These are phyloP conservation scores for Tolypocladium ovalisporum DNA, from an alignment of 2,329 filamentous ascomycete genomes.

Conservation along the genomic window DNA sequence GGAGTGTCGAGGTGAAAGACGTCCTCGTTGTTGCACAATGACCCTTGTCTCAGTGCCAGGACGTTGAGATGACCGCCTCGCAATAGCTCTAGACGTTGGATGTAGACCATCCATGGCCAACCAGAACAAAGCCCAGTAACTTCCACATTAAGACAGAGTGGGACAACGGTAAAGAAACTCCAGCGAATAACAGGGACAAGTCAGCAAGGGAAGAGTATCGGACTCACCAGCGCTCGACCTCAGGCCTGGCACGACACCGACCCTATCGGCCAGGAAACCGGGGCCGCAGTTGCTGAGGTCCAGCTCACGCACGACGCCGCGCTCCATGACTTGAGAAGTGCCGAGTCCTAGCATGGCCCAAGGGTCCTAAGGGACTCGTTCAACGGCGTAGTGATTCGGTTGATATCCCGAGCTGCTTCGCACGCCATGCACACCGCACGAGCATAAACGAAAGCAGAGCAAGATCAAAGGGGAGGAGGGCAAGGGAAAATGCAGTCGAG, in stretches of 20 bases:
- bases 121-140: background rate
- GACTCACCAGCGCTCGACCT: slow-evolving; percentile 50
- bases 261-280: slow-evolving; percentile 39
- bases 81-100: background rate
- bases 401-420: background rate
- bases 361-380: background rate
- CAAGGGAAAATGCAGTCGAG: background rate
- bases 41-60: background rate
- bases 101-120: background rate
- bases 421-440: background rate
- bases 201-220: slow-evolving; percentile 3
- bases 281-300: slow-evolving; percentile 36
- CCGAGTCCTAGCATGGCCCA: background rate
- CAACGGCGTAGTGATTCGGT: background rate
- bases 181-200: background rate
- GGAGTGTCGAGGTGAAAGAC: background rate
- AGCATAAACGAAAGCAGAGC: background rate
- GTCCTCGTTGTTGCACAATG: background rate
- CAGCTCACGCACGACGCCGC: slow-evolving; percentile 35
- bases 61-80: background rate
- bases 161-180: background rate
- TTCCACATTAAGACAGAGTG: too few species aligned
- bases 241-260: slow-evolving; percentile 46
- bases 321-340: slow-evolving; percentile 8
- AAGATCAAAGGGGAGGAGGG: background rate